These are phyloP conservation scores for Marsdenia floribunda DNA, from an alignment of 257 asterid genomes.

Conservation along the genomic window DNA sequence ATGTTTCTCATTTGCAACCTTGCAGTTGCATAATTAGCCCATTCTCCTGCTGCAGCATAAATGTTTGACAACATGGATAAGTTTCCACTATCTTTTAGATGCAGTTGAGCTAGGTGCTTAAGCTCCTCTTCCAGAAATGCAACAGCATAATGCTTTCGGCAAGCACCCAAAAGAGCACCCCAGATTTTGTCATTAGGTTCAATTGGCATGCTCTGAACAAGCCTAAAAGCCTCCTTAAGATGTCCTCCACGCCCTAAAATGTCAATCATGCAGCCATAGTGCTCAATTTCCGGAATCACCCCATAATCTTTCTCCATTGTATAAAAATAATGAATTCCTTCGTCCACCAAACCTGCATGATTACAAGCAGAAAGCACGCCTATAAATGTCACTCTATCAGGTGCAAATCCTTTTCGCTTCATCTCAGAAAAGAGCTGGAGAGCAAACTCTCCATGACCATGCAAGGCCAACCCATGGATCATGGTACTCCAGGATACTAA, in stretches of 20 bases:
- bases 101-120: conserved; percentile 38
- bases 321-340: conserved; percentile 47
- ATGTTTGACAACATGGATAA: conserved; percentile 47
- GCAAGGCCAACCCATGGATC: conserved; percentile 74
- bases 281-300: conserved; percentile 56
- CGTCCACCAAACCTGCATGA: conserved; percentile 59
- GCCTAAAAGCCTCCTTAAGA: conserved; percentile 57
- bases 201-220: conserved; percentile 60
- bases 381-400: conserved; percentile 64
- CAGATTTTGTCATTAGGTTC: conserved; percentile 69
- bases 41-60: conserved; percentile 57
- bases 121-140: conserved; percentile 46
- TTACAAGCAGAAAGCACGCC: conserved; percentile 66
- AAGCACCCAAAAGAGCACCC: conserved; percentile 76
- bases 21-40: conserved; percentile 56
- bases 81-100: conserved; percentile 41
- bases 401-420: conserved; percentile 51
- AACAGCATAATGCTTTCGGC: conserved; percentile 53
- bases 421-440: conserved; percentile 50
- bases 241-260: conserved; percentile 79
- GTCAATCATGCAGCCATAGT: conserved; percentile 76
- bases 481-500: conserved; percentile 74
- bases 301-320: conserved; percentile 55
- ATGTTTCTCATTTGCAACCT: conserved; percentile 48
- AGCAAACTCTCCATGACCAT: conserved; percentile 62